phyloP scores from a whole-genome alignment of 306 rosid genomes.

The Quercus variabilis region DNA sequence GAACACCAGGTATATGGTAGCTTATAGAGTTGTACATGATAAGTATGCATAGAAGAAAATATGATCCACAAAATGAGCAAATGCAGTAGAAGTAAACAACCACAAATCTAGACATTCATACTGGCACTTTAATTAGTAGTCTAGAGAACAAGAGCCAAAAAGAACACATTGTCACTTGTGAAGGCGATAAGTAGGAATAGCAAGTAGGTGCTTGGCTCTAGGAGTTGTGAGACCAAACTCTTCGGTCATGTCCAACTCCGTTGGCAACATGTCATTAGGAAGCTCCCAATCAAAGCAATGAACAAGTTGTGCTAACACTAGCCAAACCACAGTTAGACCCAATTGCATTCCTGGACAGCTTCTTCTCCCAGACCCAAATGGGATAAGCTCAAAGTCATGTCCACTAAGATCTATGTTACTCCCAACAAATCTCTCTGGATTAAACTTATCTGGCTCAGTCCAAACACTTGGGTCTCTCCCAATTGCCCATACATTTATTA shows the following conservation, averaged over 20 bases:
- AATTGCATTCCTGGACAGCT: conserved; percentile 33
- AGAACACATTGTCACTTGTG: neutral
- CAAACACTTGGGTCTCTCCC: conserved; percentile 32
- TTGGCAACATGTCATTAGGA: conserved; percentile 22
- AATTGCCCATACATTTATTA: conserved; percentile 29
- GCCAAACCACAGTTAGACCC: conserved; percentile 18
- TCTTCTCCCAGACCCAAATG: conserved; percentile 40
- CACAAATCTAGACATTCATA: neutral
- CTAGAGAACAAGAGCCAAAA: neutral
- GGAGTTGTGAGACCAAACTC: conserved; percentile 28
- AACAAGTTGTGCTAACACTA: conserved; percentile 34
- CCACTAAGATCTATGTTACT: conserved; percentile 26
- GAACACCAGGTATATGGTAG: no score
- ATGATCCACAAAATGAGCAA: neutral
- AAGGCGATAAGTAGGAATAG: conserved; percentile 40
- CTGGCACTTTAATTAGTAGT: conserved; percentile 6
- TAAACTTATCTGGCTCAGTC: conserved; percentile 29
- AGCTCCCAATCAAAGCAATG: conserved; percentile 42
- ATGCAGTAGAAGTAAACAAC: neutral
- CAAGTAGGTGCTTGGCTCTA: conserved; percentile 27
- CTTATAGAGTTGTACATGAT: no score
- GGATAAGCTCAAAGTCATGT: conserved; percentile 30
- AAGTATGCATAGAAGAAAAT: no score
- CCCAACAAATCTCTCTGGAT: conserved; percentile 28
- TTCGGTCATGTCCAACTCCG: conserved; percentile 37